phyloP scores from a whole-genome alignment of 225 moss, liverwort and hornwort genomes.

The Physcomitrellopsis africana region DNA sequence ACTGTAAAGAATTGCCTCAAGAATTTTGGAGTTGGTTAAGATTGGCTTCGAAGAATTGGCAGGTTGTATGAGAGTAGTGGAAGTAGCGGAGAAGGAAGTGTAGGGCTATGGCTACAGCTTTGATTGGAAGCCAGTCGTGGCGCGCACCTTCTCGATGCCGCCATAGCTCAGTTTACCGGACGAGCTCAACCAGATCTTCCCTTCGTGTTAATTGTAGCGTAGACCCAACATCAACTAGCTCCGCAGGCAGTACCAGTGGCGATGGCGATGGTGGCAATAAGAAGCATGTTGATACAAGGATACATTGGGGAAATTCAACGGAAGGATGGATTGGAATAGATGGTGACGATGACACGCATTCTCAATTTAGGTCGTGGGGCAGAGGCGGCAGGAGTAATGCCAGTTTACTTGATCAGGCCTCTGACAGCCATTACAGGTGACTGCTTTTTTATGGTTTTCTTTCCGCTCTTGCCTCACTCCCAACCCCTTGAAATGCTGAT shows the following conservation, averaged over 20 bases:
- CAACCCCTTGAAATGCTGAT: not conserved
- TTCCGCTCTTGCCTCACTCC: not conserved
- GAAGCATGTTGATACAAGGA: slow-evolving; percentile 62
- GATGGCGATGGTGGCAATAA: slow-evolving; percentile 7
- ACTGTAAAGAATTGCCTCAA: not conserved
- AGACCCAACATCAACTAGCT: slow-evolving; percentile 34
- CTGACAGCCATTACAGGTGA: slow-evolving; percentile 66
- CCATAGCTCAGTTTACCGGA: slow-evolving; percentile 19
- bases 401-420: slow-evolving; percentile 45
- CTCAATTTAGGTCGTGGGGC: slow-evolving; percentile 26
- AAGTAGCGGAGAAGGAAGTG: not conserved
- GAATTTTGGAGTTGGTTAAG: not conserved
- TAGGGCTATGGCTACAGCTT: slow-evolving; percentile 41
- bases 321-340: slow-evolving; percentile 67
- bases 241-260: slow-evolving; percentile 34
- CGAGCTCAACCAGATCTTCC: not conserved
- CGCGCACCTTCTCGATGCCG: slow-evolving; percentile 27
- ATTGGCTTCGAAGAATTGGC: not conserved
- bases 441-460: not conserved
- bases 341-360: slow-evolving; percentile 7
- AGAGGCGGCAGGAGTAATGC: slow-evolving; percentile 13
- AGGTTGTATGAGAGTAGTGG: not conserved
- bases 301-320: slow-evolving; percentile 56
- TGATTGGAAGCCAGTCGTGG: slow-evolving; percentile 42
- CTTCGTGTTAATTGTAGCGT: slow-evolving; percentile 33